Conservation (phyloP, 352 stramenopile species). For the Chrysophaeum taylorii region DNA sequence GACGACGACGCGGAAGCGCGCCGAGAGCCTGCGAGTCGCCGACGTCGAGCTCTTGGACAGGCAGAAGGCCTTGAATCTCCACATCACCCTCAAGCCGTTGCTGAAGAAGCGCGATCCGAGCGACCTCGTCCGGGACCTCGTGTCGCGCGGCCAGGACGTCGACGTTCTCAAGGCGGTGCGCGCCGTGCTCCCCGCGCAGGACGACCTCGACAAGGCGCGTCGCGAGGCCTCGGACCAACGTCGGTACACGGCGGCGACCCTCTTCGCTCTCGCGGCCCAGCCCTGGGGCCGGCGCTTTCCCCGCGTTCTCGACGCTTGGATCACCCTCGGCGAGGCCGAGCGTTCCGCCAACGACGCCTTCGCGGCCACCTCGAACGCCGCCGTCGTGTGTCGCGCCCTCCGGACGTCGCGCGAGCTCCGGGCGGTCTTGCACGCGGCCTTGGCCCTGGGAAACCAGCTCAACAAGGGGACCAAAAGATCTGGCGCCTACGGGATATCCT, state of each 20-base stretch:
- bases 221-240: background rate
- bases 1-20: no score
- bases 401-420: background rate
- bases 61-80: background rate
- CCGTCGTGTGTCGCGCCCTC: background rate
- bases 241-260: background rate
- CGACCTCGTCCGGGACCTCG: background rate
- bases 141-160: background rate
- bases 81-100: conserved; percentile 7
- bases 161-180: background rate
- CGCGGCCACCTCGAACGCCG: background rate
- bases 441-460: conserved; percentile 7
- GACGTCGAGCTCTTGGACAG: background rate
- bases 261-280: background rate
- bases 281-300: background rate
- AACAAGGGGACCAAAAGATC: background rate
- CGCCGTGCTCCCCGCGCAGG: background rate
- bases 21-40: no score
- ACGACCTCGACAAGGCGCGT: background rate
- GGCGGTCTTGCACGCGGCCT: background rate
- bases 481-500: background rate
- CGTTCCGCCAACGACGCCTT: background rate
- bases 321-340: background rate
- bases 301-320: background rate
- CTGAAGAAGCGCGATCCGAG: background rate